Percentiles rank a stretch among this genome's conserved stretches.
Evolutionary conservation across 129 eudicot species (phyloP).

Genomic region (Lonicera japonica): DNA sequence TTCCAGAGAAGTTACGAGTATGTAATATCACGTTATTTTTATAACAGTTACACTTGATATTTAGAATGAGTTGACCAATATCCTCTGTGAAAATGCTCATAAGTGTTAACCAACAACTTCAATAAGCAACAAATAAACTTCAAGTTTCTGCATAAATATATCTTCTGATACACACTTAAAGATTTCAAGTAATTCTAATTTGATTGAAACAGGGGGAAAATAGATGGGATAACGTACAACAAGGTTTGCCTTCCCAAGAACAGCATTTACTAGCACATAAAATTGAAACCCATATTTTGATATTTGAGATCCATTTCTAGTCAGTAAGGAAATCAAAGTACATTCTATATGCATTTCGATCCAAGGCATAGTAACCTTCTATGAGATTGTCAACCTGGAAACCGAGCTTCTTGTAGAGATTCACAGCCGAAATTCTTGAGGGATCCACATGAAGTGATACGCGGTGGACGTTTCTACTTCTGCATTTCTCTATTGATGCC

Average conservation of each 20-base stretch:
- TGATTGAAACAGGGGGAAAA: neutral
- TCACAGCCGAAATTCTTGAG: conserved; percentile 64
- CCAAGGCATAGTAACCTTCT: conserved; percentile 59
- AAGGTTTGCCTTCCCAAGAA: too few relatives aligned
- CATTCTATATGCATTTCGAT: conserved; percentile 95
- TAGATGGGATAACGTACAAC: neutral
- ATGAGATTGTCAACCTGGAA: conserved; percentile 67
- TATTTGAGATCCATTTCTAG: conserved; percentile 13
- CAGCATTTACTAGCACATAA: neutral
- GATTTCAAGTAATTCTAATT: neutral
- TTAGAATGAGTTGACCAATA: too few relatives aligned
- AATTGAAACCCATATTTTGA: neutral
- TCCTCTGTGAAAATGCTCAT: neutral
- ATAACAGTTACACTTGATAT: too few relatives aligned
- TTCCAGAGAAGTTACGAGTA: too few relatives aligned
- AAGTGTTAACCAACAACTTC: neutral
- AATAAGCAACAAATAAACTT: neutral
- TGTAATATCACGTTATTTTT: too few relatives aligned
- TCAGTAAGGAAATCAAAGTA: conserved; percentile 53
- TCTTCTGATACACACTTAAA: neutral
- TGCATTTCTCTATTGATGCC: conserved; percentile 82
- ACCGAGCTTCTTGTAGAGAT: conserved; percentile 87
- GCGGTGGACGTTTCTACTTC: conserved; percentile 54
- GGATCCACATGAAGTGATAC: conserved; percentile 95
- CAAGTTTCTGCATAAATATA: neutral